These are phyloP conservation scores for Martensiomyces pterosporus DNA, from an alignment of 192 early-diverging fungal species.

Conservation along the genomic window DNA sequence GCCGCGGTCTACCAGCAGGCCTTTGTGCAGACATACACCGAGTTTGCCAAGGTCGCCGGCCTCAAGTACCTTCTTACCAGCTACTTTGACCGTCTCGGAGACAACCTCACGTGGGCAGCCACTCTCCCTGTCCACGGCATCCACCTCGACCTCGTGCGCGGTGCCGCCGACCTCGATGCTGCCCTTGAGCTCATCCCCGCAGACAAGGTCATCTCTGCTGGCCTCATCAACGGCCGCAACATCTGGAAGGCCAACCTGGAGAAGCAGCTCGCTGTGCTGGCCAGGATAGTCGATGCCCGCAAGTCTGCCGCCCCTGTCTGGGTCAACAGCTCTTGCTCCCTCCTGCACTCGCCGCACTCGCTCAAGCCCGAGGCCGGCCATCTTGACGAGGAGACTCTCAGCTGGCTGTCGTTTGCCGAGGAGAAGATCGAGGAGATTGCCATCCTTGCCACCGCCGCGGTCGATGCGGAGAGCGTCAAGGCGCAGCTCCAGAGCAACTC, in stretches of 20 bases:
- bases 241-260: slow-evolving; percentile 93
- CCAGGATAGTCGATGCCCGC: slow-evolving; percentile 57
- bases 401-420: slow-evolving; percentile 92
- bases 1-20: slow-evolving; percentile 80
- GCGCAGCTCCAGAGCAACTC: slow-evolving; percentile 68
- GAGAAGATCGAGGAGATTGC: slow-evolving; percentile 88
- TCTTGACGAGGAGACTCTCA: slow-evolving; percentile 75
- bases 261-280: slow-evolving; percentile 62
- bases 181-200: slow-evolving; percentile 59
- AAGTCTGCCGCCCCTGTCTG: slow-evolving; percentile 60
- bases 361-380: slow-evolving; percentile 66
- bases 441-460: slow-evolving; percentile 57
- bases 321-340: slow-evolving; percentile 85
- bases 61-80: slow-evolving; percentile 73
- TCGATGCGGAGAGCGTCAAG: slow-evolving; percentile 56
- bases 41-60: slow-evolving; percentile 30
- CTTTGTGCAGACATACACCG: slow-evolving; percentile 33
- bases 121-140: slow-evolving; percentile 76
- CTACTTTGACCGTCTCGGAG: slow-evolving; percentile 86
- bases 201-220: slow-evolving; percentile 78
- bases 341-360: slow-evolving; percentile 90
- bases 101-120: slow-evolving; percentile 69
- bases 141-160: slow-evolving; percentile 90
- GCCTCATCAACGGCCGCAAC: slow-evolving; percentile 95
- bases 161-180: slow-evolving; percentile 71